Percentiles rank a stretch among this genome's conserved stretches.
These are phyloP conservation scores for Diutina neorugosa DNA, from an alignment of 1,139 yeast genomes.

Conservation along the genomic window DNA sequence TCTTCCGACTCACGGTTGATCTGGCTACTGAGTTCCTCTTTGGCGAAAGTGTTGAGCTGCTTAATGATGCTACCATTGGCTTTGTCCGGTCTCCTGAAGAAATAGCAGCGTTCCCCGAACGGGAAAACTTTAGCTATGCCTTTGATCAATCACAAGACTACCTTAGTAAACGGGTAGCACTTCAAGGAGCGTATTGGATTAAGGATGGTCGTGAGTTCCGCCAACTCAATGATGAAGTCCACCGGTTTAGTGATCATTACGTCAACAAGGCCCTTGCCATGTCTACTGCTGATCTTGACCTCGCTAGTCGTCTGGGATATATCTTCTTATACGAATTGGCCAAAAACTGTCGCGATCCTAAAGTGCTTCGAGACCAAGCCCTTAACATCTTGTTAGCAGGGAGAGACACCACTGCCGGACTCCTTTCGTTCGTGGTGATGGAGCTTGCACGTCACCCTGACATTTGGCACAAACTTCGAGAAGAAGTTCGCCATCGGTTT, in stretches of 20 bases:
- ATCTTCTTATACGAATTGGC: conserved; percentile 39
- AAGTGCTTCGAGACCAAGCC: conserved; percentile 37
- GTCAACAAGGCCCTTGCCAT: conserved; percentile 14
- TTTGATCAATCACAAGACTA: conserved; percentile 8
- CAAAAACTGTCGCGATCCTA: conserved; percentile 37
- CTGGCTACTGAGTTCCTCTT: conserved; percentile 1
- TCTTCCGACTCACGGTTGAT: conserved; percentile 1
- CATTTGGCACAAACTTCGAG: conserved; percentile 25
- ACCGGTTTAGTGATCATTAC: conserved; percentile 22
- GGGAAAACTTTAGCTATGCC: conserved; percentile 7
- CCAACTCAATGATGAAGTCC: conserved; percentile 18
- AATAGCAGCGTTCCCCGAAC: not conserved
- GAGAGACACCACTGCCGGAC: conserved; percentile 47
- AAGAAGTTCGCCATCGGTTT: conserved; percentile 23
- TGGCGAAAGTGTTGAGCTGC: conserved; percentile 1
- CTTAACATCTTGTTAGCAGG: conserved; percentile 43
- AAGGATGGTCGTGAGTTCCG: conserved; percentile 7
- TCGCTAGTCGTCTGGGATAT: conserved; percentile 29
- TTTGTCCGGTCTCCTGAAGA: not conserved
- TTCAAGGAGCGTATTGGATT: conserved; percentile 8
- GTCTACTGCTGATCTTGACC: conserved; percentile 21
- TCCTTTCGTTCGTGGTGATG: conserved; percentile 34
- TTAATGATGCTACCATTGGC: not conserved
- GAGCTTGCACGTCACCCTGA: conserved; percentile 34
- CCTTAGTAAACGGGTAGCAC: conserved; percentile 6